phyloP scores from a whole-genome alignment of 2,329 filamentous ascomycete genomes.

The Shiraia bambusicola region DNA sequence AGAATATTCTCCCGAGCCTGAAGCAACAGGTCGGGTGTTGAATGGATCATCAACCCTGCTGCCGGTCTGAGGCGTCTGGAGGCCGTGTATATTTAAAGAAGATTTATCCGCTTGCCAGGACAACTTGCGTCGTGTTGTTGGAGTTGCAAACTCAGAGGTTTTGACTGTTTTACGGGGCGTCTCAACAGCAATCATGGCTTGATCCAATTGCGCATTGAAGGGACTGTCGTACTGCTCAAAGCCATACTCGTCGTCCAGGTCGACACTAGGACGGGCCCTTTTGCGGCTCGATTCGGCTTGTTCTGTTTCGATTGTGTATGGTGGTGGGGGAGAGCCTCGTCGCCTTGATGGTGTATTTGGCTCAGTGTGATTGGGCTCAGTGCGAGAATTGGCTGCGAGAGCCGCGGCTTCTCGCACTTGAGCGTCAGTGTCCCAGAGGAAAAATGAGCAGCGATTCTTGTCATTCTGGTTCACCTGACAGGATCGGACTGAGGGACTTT shows the following conservation, averaged over 20 bases:
- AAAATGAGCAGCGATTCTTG: slow-evolving; percentile 56
- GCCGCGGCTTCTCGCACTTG: slow-evolving; percentile 50
- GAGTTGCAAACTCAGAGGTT: slow-evolving; percentile 43
- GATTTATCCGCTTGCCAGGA: slow-evolving; percentile 42
- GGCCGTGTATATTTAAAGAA: slow-evolving; percentile 9
- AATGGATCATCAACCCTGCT: slow-evolving; percentile 16
- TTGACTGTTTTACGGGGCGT: slow-evolving; percentile 47
- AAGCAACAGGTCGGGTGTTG: slow-evolving; percentile 5
- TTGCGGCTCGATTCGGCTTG: slow-evolving; percentile 27
- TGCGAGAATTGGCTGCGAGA: slow-evolving; percentile 51
- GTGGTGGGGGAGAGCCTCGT: slow-evolving; percentile 19
- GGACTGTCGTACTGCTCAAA: slow-evolving; percentile 34
- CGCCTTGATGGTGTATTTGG: slow-evolving; percentile 20
- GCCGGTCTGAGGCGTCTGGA: slow-evolving; percentile 35
- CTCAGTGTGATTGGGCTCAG: slow-evolving; percentile 39
- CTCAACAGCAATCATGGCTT: slow-evolving; percentile 29
- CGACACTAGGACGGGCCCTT: slow-evolving; percentile 28
- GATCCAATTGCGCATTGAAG: slow-evolving; percentile 35
- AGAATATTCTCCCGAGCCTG: slow-evolving; percentile 9
- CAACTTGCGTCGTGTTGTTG: slow-evolving; percentile 35
- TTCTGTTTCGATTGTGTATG: slow-evolving; percentile 15
- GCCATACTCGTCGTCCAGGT: slow-evolving; percentile 39
- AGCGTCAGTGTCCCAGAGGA: slow-evolving; percentile 60
- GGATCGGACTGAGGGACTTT: slow-evolving; percentile 50
- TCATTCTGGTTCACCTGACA: slow-evolving; percentile 54